Evolutionary conservation across 1,139 yeast genomes (phyloP), one percentile per base, ranked within the genome.

Genomic region (Torulaspora pretoriensis): DNA sequence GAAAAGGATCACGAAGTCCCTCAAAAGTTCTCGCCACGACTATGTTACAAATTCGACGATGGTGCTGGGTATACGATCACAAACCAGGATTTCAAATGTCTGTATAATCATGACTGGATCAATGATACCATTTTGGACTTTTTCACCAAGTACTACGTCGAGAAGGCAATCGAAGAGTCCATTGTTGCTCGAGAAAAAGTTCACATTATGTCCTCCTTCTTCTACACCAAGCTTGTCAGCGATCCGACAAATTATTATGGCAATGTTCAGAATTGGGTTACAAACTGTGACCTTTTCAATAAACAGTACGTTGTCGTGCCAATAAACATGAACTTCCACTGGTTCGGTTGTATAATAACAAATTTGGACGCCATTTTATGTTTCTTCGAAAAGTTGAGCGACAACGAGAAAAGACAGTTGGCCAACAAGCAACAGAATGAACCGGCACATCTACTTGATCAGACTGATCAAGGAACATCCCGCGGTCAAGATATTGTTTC

Each of bases 321-420:
- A 0, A 81, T 94, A 9, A 88, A 88, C 63, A 87, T 82, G 53
- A 72, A 74, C 42, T 73, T 75, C 31, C 99, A 94, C 67, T 94
- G 99, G 99, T 87, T 82, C 60, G 81, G 90, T 38, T 83, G 88
- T 28, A 74, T 88, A 3, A 76, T 89, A 5, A 70, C 79, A 9
- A 73, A 75, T 45, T 63, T 78, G 8, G 59, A 65, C 22, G 35
- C 38, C 5, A 40, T 50, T 10, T 43, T 50, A 13, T 33, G 43
- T 4, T 56, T 45, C 31, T 38, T 38, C 17, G 41, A 38, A 19
- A 25, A n/a, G 8, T 35, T 36, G 17, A 27, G 17, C 12, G 41
- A 38, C 17, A 25, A 9, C 12, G 40, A 36, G 22, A 36, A 36
- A 17, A 33, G 28, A 12, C 28, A 36, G 6, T 12, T 36, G 19